A percentile compares a stretch with the other conserved stretches of the same genome.
Evolutionary conservation across 176 grass and related monocot species (phyloP).

Genomic region (Aegilops speltoides): DNA sequence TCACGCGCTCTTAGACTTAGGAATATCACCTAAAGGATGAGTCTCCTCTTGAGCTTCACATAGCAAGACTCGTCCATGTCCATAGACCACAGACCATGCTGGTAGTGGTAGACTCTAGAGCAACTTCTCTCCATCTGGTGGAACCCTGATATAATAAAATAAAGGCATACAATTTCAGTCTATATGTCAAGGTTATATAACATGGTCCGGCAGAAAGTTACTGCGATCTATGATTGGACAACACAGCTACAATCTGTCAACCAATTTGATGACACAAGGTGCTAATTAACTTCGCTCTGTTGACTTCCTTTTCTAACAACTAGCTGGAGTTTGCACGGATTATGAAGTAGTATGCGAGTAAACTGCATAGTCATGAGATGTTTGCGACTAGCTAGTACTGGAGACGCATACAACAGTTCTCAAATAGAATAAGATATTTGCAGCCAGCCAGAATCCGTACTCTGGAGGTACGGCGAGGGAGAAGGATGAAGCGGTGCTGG

Average conservation of each 20-base stretch:
- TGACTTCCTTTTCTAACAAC: background rate
- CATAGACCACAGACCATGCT: background rate
- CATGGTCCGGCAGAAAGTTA: background rate
- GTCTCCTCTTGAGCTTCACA: constrained; percentile 73
- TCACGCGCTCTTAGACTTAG: constrained; percentile 45
- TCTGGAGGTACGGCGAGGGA: no score
- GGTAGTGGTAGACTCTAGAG: constrained; percentile 59
- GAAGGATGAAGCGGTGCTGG: no score
- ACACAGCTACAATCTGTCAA: background rate
- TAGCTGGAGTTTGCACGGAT: background rate
- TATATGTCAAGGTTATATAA: no score
- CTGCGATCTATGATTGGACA: background rate
- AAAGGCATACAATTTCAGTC: no score
- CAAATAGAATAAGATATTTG: no score
- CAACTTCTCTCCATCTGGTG: constrained; percentile 40
- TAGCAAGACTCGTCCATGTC: constrained; percentile 67
- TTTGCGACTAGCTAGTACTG: background rate
- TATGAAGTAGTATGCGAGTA: background rate
- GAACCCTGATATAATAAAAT: no score
- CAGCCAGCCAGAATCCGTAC: no score
- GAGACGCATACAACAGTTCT: no score
- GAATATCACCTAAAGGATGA: constrained; percentile 63
- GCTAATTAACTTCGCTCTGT: background rate
- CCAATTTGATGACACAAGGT: background rate
- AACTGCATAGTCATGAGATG: background rate